A percentile compares a stretch with the other conserved stretches of the same genome.
These are phyloP conservation scores for Aplosporella prunicola DNA, from an alignment of 2,329 filamentous ascomycete genomes.

Conservation along the genomic window DNA sequence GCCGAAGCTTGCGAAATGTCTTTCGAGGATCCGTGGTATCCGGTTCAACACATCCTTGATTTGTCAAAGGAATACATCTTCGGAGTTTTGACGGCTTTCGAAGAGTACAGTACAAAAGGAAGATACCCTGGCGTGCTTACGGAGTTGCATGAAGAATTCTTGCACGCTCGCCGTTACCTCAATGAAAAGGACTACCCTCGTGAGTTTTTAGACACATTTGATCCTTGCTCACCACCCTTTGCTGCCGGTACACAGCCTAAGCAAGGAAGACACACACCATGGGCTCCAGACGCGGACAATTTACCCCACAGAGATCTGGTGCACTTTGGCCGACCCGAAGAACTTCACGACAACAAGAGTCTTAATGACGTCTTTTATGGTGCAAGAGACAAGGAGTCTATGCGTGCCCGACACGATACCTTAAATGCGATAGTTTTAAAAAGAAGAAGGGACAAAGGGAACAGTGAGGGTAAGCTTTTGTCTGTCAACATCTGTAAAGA, in stretches of 20 bases:
- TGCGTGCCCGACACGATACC: too few species aligned
- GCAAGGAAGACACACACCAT: not conserved
- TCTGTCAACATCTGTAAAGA: too few species aligned
- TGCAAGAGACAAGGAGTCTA: not conserved
- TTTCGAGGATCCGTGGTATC: not conserved
- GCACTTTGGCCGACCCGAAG: not conserved
- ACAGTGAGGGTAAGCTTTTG: too few species aligned
- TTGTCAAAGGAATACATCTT: not conserved
- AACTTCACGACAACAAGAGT: not conserved
- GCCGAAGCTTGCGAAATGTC: not conserved
- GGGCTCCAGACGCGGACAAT: not conserved
- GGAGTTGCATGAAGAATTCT: not conserved
- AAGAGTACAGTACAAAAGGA: not conserved
- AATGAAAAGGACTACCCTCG: not conserved
- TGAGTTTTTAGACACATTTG: constrained; percentile 1
- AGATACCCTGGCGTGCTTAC: not conserved
- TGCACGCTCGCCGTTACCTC: constrained; percentile 1
- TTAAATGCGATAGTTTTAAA: too few species aligned
- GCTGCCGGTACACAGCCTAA: too few species aligned
- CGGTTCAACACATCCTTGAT: constrained; percentile 1
- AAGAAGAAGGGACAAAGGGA: too few species aligned
- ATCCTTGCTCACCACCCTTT: too few species aligned
- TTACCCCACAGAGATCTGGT: not conserved
- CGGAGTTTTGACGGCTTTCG: not conserved
- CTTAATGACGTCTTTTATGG: not conserved